These are phyloP conservation scores for Sarocladium brachiariae DNA, from an alignment of 2,329 filamentous ascomycete species.

Conservation along the genomic window DNA sequence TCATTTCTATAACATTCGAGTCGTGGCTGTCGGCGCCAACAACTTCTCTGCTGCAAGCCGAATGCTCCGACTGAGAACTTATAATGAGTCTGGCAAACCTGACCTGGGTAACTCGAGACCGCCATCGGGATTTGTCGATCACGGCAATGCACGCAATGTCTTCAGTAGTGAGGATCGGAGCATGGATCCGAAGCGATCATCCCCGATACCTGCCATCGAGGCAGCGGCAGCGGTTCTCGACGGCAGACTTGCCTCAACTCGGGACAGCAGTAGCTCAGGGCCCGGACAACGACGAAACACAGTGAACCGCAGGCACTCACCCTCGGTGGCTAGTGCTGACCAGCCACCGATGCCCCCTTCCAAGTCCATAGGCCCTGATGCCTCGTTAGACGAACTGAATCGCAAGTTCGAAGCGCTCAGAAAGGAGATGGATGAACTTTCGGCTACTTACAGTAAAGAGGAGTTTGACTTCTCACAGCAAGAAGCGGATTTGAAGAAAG, in stretches of 20 bases:
- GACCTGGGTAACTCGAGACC: constrained; percentile 49
- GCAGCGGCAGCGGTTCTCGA: constrained; percentile 52
- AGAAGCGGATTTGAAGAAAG: constrained; percentile 62
- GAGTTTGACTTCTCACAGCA: constrained; percentile 62
- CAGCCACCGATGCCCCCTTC: constrained; percentile 39
- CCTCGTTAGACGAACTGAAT: constrained; percentile 71
- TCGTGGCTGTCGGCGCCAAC: constrained; percentile 83
- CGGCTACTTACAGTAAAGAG: constrained; percentile 63
- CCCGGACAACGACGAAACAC: constrained; percentile 41
- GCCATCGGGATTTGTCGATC: constrained; percentile 48
- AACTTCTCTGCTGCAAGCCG: constrained; percentile 89
- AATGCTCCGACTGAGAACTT: constrained; percentile 77
- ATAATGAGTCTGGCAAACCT: constrained; percentile 56
- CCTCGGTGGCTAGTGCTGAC: constrained; percentile 55
- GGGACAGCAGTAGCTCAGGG: constrained; percentile 52
- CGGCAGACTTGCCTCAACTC: constrained; percentile 50
- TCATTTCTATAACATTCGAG: constrained; percentile 87
- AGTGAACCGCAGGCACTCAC: constrained; percentile 68
- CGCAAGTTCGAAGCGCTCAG: constrained; percentile 73
- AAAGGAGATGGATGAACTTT: constrained; percentile 74
- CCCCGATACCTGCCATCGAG: constrained; percentile 52
- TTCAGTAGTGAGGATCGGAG: constrained; percentile 37
- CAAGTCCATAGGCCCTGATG: constrained; percentile 47
- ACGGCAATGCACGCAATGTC: constrained; percentile 37
- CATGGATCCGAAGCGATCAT: constrained; percentile 41